Evolutionary conservation across 148 eudicot genomes (phyloP).

Genomic region (Polygonum maritimum): DNA sequence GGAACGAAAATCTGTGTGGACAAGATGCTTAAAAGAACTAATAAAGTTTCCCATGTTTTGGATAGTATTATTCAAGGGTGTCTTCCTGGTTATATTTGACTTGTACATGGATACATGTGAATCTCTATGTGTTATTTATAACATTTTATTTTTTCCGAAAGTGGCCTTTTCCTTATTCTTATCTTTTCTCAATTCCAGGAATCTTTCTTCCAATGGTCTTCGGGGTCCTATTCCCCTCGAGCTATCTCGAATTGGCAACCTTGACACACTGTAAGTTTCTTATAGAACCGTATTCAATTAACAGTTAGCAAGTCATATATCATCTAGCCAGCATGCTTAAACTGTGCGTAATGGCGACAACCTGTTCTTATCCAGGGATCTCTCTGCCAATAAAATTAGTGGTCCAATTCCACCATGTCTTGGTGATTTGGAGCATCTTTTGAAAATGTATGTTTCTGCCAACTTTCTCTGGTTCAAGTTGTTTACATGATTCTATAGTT

Average conservation of each 20-base stretch:
- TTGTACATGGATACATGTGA: not conserved
- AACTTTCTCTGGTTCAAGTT: not conserved
- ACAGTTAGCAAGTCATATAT: not conserved
- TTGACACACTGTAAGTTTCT: constrained; percentile 76
- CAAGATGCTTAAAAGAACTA: not conserved
- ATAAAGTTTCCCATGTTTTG: not conserved
- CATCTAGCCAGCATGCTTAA: not conserved
- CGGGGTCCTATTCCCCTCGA: constrained; percentile 85
- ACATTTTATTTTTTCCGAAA: not conserved
- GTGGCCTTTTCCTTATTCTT: not conserved
- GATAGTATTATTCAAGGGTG: not conserved
- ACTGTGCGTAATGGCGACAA: not conserved
- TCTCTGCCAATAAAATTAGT: constrained; percentile 62
- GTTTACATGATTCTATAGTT: not conserved
- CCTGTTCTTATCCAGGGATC: constrained; percentile 46
- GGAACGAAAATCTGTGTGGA: not conserved
- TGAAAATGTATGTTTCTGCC: constrained; percentile 55
- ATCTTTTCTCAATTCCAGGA: constrained; percentile 31
- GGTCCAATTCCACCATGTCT: constrained; percentile 83
- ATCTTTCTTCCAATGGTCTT: constrained; percentile 74
- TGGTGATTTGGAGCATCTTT: constrained; percentile 97
- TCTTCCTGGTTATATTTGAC: not conserved
- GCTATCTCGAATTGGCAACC: constrained; percentile 86
- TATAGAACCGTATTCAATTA: not conserved
- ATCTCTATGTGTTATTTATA: not conserved